Base-by-base conservation (phyloP, 257 asterid genomes). In the Gynochthodes officinalis region DNA sequence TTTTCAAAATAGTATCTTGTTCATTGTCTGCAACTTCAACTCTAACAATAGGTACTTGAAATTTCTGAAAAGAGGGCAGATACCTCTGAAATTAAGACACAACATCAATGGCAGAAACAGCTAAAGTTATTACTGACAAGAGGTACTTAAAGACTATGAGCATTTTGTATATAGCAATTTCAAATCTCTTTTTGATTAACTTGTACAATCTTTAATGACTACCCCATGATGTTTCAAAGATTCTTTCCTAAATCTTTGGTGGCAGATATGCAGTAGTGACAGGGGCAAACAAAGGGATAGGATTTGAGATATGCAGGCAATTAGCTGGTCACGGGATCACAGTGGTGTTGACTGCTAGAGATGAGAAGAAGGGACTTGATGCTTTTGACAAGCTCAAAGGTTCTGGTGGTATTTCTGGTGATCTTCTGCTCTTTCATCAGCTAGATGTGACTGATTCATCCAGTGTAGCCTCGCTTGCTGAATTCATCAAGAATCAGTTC, bases 261-360 rank as follows among this genome's bases (percentile, higher is more conserved):
- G 48, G 76, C 58, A 86, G 86, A 65, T 78, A 75, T 79, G 92
- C 89, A 2, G 76, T 84, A 16, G 79, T 87, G 0, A 83, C 83
- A 1, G 89, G 89, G 3, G 85, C 76, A 30, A 87, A 84, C 69
- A 85, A 71, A 69, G 90, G 92, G 12, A 81, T 87, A 10, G 90
- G 87, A 21, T 77, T 76, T 52, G 85, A 83, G 71, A 70, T 84
- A 0, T 82, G 87, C 62, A 77, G 75, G 59, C 78, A 81, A 15
- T 78, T 88, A 9, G 89, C 82, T 35, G 71, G 67, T 4, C 59
- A 77, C 52, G 89, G 88, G 0, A 78, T 86, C 1, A 28, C 62
- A 4, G 89, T 86, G 43, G 74, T 86, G 25, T 74, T 86, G 50
- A 74, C 82, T 7, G 85, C 86, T 12, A 81, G 91, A 71, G 80